Percentiles rank a stretch among this genome's conserved stretches.
Conservation (phyloP, 805 yeast species). For the Pichia manshurica region DNA sequence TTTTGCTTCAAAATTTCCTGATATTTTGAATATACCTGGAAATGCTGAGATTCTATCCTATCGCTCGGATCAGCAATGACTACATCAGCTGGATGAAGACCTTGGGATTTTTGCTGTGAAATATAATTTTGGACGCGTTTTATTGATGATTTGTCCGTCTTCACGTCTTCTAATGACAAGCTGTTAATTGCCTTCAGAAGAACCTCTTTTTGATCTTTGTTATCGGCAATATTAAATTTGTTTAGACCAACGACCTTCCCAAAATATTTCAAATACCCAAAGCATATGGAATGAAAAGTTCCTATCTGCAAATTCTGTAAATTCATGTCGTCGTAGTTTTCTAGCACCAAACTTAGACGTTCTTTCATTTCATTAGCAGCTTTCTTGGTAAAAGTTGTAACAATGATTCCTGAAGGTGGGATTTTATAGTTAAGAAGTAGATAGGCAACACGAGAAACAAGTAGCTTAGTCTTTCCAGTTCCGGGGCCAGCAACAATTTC, state of each 20-base stretch:
- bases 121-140: slow-evolving; percentile 40
- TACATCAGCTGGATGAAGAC: slow-evolving; percentile 37
- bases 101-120: slow-evolving; percentile 53
- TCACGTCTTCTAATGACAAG: slow-evolving; percentile 7
- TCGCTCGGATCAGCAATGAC: slow-evolving; percentile 19
- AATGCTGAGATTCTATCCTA: slow-evolving; percentile 26
- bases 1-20: slow-evolving; percentile 41
- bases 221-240: slow-evolving; percentile 54
- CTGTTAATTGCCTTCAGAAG: slow-evolving; percentile 26
- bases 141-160: slow-evolving; percentile 33
- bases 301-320: slow-evolving; percentile 58
- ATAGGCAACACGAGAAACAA: slow-evolving; percentile 73
- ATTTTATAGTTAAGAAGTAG: slow-evolving; percentile 47
- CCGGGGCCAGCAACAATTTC: slow-evolving; percentile 60
- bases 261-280: slow-evolving; percentile 47
- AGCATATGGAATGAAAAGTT: slow-evolving; percentile 85
- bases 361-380: slow-evolving; percentile 84
- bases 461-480: slow-evolving; percentile 75
- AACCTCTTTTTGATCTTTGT: slow-evolving; percentile 49
- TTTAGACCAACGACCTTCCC: slow-evolving; percentile 46
- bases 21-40: slow-evolving; percentile 45
- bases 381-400: slow-evolving; percentile 88
- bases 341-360: slow-evolving; percentile 41
- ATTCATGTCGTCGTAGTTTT: slow-evolving; percentile 27
- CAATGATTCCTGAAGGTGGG: slow-evolving; percentile 60